These are phyloP conservation scores for Calonectria fujianensis DNA, from an alignment of 2,329 filamentous ascomycete genomes.

Conservation along the genomic window DNA sequence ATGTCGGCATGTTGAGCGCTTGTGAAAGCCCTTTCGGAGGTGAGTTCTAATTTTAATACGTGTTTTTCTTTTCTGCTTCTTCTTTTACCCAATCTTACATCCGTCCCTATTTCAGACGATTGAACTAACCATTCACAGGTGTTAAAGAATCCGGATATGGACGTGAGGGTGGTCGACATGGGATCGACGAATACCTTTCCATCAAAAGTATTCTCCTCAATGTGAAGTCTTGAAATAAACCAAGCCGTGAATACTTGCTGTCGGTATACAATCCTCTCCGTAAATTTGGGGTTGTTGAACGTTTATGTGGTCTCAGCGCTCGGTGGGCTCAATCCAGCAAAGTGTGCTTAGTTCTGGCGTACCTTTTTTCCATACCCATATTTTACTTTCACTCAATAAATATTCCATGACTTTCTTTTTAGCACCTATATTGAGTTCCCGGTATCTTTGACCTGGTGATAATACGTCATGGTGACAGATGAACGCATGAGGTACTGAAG, in stretches of 20 bases:
- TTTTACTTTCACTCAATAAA: no score
- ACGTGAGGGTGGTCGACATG: not conserved
- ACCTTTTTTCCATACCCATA: no score
- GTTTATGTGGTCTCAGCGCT: not conserved
- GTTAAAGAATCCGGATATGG: conserved; percentile 25
- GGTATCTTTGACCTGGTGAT: no score
- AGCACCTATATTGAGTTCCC: no score
- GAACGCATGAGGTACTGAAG: no score
- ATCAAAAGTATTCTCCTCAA: conserved; percentile 6
- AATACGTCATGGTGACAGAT: no score
- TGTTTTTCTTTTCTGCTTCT: not conserved
- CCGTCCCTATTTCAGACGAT: no score
- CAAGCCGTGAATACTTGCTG: not conserved
- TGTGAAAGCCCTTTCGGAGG: conserved; percentile 79
- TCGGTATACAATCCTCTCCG: not conserved
- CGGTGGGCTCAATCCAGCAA: not conserved
- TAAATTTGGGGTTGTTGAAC: not conserved
- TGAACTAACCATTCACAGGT: not conserved
- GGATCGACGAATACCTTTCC: conserved; percentile 10
- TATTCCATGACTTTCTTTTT: no score
- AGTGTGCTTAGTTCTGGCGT: no score
- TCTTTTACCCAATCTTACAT: not conserved
- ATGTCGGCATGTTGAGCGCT: conserved; percentile 65
- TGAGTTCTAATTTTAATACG: not conserved
- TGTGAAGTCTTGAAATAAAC: conserved; percentile 2